These are phyloP conservation scores for Panicum hallii DNA, from an alignment of 202 grass and related monocot species.

Conservation along the genomic window DNA sequence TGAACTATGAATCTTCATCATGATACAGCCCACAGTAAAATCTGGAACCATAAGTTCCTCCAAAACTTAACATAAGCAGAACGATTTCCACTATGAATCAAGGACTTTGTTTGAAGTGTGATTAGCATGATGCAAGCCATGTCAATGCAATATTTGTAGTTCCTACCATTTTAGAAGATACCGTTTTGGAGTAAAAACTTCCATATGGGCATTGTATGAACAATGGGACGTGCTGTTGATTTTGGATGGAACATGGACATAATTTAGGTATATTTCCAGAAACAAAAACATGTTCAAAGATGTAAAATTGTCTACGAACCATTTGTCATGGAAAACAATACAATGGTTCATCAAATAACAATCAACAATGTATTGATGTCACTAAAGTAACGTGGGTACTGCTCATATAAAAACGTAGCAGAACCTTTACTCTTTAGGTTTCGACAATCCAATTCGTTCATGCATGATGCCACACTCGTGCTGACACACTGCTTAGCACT, in stretches of 20 bases:
- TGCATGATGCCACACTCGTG: neutral
- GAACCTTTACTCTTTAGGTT: conserved; percentile 57
- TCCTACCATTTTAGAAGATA: neutral
- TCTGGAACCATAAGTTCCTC: neutral
- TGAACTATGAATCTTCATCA: neutral
- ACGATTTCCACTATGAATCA: neutral
- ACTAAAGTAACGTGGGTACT: conserved; percentile 58
- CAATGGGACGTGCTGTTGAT: neutral
- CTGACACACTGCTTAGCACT: neutral
- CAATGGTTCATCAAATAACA: conserved; percentile 46
- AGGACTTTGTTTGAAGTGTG: neutral
- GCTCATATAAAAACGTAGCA: conserved; percentile 34
- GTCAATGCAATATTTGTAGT: neutral
- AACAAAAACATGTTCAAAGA: neutral
- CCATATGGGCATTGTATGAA: neutral
- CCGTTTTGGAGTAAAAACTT: neutral
- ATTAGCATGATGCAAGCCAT: conserved; percentile 6
- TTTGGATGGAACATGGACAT: neutral
- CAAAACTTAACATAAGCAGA: neutral
- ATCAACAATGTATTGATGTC: conserved; percentile 50
- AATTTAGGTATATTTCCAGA: neutral
- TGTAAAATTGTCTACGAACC: conserved; percentile 54
- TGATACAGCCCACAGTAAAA: neutral
- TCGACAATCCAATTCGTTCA: neutral
- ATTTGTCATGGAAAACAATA: conserved; percentile 41